Percentiles rank a stretch among this genome's conserved stretches.
Conservation (phyloP, 148 eudicot genomes). For the Vaccinium corymbosum region DNA sequence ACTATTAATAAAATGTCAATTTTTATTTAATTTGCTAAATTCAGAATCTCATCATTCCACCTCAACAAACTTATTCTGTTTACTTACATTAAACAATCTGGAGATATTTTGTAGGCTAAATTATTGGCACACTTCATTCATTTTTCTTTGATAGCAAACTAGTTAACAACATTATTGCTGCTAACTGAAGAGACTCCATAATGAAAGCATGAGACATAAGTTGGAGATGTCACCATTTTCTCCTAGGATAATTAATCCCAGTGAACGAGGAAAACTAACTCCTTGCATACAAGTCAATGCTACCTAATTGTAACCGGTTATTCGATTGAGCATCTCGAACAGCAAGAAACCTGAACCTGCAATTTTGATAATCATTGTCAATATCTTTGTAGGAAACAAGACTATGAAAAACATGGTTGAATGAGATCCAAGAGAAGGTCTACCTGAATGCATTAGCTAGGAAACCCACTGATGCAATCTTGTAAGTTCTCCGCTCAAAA, state of each 20-base stretch:
- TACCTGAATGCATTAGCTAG: slow-evolving; percentile 81
- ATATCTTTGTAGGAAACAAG: background rate
- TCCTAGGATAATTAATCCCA: background rate
- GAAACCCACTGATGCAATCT: slow-evolving; percentile 30
- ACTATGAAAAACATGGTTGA: background rate
- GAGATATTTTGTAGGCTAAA: background rate
- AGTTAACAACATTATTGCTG: background rate
- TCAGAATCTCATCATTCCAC: background rate
- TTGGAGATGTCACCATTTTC: background rate
- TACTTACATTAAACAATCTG: background rate
- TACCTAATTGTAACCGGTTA: slow-evolving; percentile 78
- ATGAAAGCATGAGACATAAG: background rate
- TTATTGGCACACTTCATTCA: background rate
- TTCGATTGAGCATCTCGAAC: slow-evolving; percentile 58
- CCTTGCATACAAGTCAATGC: slow-evolving; percentile 70
- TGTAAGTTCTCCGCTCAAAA: slow-evolving; percentile 61
- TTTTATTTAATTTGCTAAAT: background rate
- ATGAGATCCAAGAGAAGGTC: background rate
- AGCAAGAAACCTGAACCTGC: slow-evolving; percentile 72
- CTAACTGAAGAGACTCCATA: too few relatives aligned
- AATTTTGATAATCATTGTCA: background rate
- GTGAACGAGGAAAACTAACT: slow-evolving; percentile 4
- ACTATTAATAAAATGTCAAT: too few relatives aligned
- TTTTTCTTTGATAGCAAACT: background rate
- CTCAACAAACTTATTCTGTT: background rate